A percentile compares a stretch with the other conserved stretches of the same genome.
phyloP scores from a whole-genome alignment of 495 filamentous ascomycete species.

The Astrocystis sublimbata region DNA sequence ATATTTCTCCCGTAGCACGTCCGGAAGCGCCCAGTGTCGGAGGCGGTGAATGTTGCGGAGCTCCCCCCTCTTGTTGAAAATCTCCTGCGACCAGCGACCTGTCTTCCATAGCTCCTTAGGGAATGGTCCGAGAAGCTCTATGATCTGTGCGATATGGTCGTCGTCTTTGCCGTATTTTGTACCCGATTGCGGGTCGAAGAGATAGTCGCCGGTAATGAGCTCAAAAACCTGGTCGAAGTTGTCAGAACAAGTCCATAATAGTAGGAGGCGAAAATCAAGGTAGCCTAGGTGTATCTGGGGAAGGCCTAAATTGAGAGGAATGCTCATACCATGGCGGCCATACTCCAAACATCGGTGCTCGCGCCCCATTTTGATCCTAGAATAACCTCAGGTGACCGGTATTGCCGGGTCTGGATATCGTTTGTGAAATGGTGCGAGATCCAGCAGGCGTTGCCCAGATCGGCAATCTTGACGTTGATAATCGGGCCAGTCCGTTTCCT shows the following conservation, averaged over 20 bases:
- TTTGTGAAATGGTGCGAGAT: slow-evolving; percentile 99
- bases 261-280: neutral
- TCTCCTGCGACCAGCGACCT: slow-evolving; percentile 97
- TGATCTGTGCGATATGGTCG: slow-evolving; percentile 98
- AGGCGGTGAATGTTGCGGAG: slow-evolving; percentile 96
- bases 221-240: slow-evolving; percentile 74
- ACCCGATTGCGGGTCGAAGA: slow-evolving; percentile 98
- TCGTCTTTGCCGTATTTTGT: slow-evolving; percentile 99
- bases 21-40: slow-evolving; percentile 93
- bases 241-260: slow-evolving; percentile 18
- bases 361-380: slow-evolving; percentile 97
- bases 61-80: slow-evolving; percentile 97
- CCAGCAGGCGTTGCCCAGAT: slow-evolving; percentile 98
- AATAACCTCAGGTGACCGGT: slow-evolving; percentile 96
- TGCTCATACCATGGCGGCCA: slow-evolving; percentile 91
- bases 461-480: slow-evolving; percentile 98
- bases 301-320: neutral
- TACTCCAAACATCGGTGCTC: slow-evolving; percentile 99
- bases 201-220: slow-evolving; percentile 96
- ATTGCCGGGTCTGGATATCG: slow-evolving; percentile 97
- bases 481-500: slow-evolving; percentile 58
- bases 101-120: slow-evolving; percentile 86
- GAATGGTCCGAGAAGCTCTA: slow-evolving; percentile 93
- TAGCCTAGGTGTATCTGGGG: neutral
- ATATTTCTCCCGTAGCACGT: slow-evolving; percentile 95